Base-by-base conservation (phyloP, 2,329 filamentous ascomycete species). In the Fusarium buxicola region DNA sequence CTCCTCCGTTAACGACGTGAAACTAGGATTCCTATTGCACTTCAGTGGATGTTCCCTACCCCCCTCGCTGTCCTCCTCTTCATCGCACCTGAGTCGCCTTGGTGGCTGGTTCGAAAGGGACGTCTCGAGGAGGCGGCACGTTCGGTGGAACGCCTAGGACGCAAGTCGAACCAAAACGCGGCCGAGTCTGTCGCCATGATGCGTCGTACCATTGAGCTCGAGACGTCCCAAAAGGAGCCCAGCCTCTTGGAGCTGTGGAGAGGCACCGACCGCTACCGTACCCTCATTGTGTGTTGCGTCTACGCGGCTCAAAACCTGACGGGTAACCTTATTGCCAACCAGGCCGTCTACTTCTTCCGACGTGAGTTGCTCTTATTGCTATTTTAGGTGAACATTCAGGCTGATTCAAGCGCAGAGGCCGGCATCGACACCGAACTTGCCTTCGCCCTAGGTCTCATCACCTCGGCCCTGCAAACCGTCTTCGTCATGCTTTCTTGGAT, bases 401-500 rank as follows among this genome's bases (percentile, higher is more conserved):
- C 60, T 70, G 32, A 70, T 8, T 1, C 8, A n/a, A 30, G 3
- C 28, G 1, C 73, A 87, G 85, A 89, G 81, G 88, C 88, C 51
- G 86, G 86, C 50, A 83, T 90, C 65, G 55, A 57, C 2, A 74
- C 72, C 5, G 76, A 87, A 65, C 81, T 77, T 25, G 83, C 87
- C 5, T 89, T 89, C 70, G 82, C 82, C 32, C 78, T 89, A 13
- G 84, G 84, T 73, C 82, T 90, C 25, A 89, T 89, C 74, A 89
- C 84, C 47, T 89, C 87, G 0, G 84, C 81, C 44, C 85, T 90
- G 3, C 85, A 88, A 71, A 78, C 75, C 74, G 74, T 90, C 72
- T 81, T 87, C 58, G 85, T 88, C 73, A 88, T 88, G 82, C 78
- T 87, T 36, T 90, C 87, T 55, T 90, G 88, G 88, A 75, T 89